phyloP scores from a whole-genome alignment of 129 eudicot genomes.

The Centaurea solstitialis region DNA sequence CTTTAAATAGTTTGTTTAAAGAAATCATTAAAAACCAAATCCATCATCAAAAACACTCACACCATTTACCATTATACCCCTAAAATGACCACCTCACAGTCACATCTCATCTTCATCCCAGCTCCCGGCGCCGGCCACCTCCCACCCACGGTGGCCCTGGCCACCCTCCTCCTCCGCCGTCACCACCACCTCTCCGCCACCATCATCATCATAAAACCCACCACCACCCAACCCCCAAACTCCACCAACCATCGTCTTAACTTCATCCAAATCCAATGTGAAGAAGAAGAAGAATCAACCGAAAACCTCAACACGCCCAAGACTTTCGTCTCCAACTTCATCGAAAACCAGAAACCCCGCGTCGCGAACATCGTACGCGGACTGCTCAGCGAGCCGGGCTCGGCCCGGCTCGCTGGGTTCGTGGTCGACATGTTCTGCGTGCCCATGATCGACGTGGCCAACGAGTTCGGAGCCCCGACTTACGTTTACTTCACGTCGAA shows the following conservation, averaged over 20 bases:
- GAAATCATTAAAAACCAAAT: no score
- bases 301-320: constrained; percentile 1
- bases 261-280: constrained; percentile 15
- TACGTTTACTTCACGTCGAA: constrained; percentile 39
- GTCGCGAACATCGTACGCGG: background rate
- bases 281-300: constrained; percentile 20
- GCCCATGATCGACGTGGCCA: constrained; percentile 39
- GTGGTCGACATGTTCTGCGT: constrained; percentile 44
- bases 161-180: constrained; percentile 25
- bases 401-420: constrained; percentile 21
- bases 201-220: constrained; percentile 18
- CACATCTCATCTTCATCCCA: constrained; percentile 34
- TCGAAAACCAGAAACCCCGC: constrained; percentile 15
- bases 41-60: no score
- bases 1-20: no score
- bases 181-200: constrained; percentile 27
- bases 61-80: background rate
- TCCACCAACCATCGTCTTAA: constrained; percentile 16
- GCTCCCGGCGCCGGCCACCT: constrained; percentile 38
- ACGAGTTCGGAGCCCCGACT: constrained; percentile 19
- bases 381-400: background rate
- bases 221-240: background rate
- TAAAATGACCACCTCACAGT: background rate
- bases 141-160: constrained; percentile 30
- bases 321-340: constrained; percentile 10